Evolutionary conservation across 441 rosid genomes (phyloP).

Genomic region (Eutrema salsugineum): DNA sequence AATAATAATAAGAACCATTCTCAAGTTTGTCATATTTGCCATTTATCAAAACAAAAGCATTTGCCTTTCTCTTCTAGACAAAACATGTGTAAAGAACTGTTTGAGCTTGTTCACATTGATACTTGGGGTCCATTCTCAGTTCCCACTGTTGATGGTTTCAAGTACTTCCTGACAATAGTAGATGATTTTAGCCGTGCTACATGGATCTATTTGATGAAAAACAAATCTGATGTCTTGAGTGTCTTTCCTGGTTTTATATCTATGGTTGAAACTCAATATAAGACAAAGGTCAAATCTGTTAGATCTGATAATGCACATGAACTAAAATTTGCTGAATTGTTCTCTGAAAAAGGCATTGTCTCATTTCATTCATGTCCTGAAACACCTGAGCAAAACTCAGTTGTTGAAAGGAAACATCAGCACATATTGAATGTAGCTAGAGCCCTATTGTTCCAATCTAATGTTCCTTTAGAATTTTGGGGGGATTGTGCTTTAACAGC

Average conservation of each 20-base stretch:
- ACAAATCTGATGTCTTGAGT: too few relatives aligned
- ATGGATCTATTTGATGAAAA: not conserved
- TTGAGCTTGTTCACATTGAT: not conserved
- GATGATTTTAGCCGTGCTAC: not conserved
- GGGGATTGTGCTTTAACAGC: too few relatives aligned
- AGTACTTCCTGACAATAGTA: not conserved
- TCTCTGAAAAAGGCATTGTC: too few relatives aligned
- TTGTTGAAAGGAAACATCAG: too few relatives aligned
- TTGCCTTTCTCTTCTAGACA: rapidly evolving
- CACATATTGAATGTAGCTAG: too few relatives aligned
- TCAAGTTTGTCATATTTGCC: not conserved
- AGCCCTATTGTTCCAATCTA: too few relatives aligned
- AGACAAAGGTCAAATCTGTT: not conserved
- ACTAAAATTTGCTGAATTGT: too few relatives aligned
- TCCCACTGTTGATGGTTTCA: not conserved
- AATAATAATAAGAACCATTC: too few relatives aligned
- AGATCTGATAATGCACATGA: not conserved
- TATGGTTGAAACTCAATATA: not conserved
- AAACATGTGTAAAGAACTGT: not conserved
- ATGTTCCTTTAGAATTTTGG: too few relatives aligned
- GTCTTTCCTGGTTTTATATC: not conserved
- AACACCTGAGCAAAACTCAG: too few relatives aligned
- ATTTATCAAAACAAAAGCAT: not conserved
- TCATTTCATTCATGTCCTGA: too few relatives aligned
- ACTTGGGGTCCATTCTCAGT: not conserved